These are phyloP conservation scores for Diaporthe vaccinii DNA, from an alignment of 2,329 filamentous ascomycete genomes.

Conservation along the genomic window DNA sequence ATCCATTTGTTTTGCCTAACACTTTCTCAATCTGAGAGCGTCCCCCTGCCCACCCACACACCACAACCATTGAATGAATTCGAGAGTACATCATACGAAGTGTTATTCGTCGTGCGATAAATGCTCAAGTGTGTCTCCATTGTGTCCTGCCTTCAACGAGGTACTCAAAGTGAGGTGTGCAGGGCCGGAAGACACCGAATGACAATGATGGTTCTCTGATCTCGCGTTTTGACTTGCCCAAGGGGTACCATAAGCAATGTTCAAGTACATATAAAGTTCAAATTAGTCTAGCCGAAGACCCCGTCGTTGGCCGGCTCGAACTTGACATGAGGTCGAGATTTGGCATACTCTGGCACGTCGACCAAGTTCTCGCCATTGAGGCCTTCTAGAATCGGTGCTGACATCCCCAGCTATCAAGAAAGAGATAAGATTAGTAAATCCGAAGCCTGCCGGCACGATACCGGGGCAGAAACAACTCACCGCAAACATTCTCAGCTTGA, in stretches of 20 bases:
- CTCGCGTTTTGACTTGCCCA: not conserved
- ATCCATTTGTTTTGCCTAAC: not conserved
- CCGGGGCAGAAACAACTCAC: conserved; percentile 27
- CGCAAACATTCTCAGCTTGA: conserved; percentile 40
- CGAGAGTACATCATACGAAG: too few species aligned
- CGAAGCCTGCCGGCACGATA: not conserved
- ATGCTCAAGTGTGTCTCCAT: not conserved
- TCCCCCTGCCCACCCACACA: not conserved
- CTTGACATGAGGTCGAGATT: conserved; percentile 40
- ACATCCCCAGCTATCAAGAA: conserved; percentile 27
- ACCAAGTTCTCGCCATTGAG: conserved; percentile 21
- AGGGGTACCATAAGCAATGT: not conserved
- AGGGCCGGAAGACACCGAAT: not conserved
- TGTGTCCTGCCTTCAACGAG: not conserved
- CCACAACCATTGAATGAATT: not conserved
- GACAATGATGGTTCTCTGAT: not conserved
- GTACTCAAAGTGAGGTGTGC: too few species aligned
- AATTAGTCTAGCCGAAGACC: conserved; percentile 22
- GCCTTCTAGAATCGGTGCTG: conserved; percentile 26
- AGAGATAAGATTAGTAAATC: not conserved
- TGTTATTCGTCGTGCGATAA: not conserved
- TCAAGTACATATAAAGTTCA: not conserved
- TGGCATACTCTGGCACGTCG: conserved; percentile 33
- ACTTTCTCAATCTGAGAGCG: too few species aligned
- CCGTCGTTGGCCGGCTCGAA: conserved; percentile 42